phyloP scores from a whole-genome alignment of 805 yeast species.

The Candida gorgasii region DNA sequence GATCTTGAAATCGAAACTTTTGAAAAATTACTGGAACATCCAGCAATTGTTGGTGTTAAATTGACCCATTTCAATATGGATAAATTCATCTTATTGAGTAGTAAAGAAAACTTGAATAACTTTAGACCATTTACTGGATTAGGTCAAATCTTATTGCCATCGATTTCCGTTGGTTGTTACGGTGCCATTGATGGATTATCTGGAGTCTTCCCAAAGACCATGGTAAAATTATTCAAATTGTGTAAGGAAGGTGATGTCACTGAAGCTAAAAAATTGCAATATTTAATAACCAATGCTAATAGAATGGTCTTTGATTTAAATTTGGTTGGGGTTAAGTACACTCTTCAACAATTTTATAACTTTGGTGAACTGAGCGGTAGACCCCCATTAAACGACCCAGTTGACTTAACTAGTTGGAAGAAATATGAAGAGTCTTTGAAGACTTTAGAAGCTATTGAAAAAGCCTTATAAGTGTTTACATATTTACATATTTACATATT shows the following conservation, averaged over 20 bases:
- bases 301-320: constrained; percentile 29
- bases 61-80: constrained; percentile 26
- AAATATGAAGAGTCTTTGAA: constrained; percentile 10
- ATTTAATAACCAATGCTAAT: constrained; percentile 23
- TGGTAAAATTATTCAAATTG: constrained; percentile 20
- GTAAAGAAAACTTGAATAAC: constrained; percentile 17
- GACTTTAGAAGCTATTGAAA: constrained; percentile 12
- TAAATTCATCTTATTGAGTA: constrained; percentile 19
- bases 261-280: constrained; percentile 22
- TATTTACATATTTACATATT: no score
- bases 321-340: constrained; percentile 31
- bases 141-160: constrained; percentile 26
- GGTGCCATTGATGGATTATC: constrained; percentile 29
- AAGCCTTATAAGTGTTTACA: constrained; percentile 6
- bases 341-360: constrained; percentile 20
- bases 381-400: constrained; percentile 14
- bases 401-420: constrained; percentile 7
- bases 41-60: constrained; percentile 37
- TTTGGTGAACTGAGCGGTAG: constrained; percentile 20
- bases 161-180: constrained; percentile 21
- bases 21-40: constrained; percentile 26
- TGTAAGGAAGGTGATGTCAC: constrained; percentile 12
- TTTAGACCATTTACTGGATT: constrained; percentile 26
- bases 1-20: constrained; percentile 25
- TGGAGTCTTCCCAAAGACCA: constrained; percentile 24